A percentile compares a stretch with the other conserved stretches of the same genome.
Evolutionary conservation across 2,329 filamentous ascomycete genomes (phyloP).

Genomic region (Leptoxyphium fumago): DNA sequence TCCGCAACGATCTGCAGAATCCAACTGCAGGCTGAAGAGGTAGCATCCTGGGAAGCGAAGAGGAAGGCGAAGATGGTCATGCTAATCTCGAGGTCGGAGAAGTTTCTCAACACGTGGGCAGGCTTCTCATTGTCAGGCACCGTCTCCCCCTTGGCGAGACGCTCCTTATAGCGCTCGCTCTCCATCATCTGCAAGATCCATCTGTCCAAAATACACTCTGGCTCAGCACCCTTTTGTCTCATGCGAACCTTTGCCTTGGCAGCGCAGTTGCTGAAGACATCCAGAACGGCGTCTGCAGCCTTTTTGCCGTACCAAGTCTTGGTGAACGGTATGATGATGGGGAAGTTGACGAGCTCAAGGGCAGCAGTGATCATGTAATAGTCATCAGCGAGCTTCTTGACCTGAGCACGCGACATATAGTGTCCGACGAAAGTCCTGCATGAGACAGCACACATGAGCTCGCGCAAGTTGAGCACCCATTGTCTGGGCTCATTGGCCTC

Average conservation of each 20-base stretch:
- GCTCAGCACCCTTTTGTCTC: conserved; percentile 66
- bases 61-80: conserved; percentile 93
- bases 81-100: conserved; percentile 79
- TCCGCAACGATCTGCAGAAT: conserved; percentile 89
- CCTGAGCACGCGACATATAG: conserved; percentile 78
- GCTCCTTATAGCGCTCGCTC: conserved; percentile 67
- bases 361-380: conserved; percentile 95
- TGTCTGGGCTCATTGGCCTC: conserved; percentile 52
- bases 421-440: conserved; percentile 95
- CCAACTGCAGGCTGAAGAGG: conserved; percentile 86
- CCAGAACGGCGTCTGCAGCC: conserved; percentile 79
- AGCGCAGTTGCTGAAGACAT: conserved; percentile 79
- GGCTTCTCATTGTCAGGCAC: conserved; percentile 67
- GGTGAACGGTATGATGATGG: conserved; percentile 87
- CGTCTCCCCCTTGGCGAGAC: conserved; percentile 53
- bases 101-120: conserved; percentile 64
- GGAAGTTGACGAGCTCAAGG: conserved; percentile 95
- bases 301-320: conserved; percentile 97
- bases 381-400: conserved; percentile 91
- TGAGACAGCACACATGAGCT: conserved; percentile 87
- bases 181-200: conserved; percentile 85
- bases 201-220: conserved; percentile 87
- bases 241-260: conserved; percentile 75
- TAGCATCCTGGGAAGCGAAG: conserved; percentile 94
- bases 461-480: conserved; percentile 86